These are phyloP conservation scores for Talaromyces sp. DNA, from an alignment of 2,329 filamentous ascomycete species.

Conservation along the genomic window DNA sequence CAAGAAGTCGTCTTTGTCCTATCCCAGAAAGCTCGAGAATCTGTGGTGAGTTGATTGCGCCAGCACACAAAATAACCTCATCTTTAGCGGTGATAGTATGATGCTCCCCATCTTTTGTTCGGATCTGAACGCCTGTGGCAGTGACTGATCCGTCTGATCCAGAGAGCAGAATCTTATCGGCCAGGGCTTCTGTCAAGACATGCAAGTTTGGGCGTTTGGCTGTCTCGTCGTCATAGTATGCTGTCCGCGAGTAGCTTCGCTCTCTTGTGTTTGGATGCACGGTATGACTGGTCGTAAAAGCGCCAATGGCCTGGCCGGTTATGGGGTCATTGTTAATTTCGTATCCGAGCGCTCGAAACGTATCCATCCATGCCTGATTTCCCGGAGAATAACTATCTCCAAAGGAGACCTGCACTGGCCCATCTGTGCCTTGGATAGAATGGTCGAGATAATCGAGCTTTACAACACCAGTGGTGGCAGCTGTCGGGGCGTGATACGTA, in stretches of 20 bases:
- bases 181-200: conserved; percentile 41
- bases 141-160: conserved; percentile 9
- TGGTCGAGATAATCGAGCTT: conserved; percentile 2
- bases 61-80: conserved; percentile 57
- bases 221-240: conserved; percentile 31
- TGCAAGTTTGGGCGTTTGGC: conserved; percentile 39
- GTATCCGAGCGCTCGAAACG: conserved; percentile 7
- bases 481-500: conserved; percentile 1
- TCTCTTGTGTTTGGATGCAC: conserved; percentile 25
- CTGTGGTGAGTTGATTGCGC: conserved; percentile 52
- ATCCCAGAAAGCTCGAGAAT: conserved; percentile 58
- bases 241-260: conserved; percentile 38
- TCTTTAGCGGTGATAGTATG: conserved; percentile 28
- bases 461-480: background rate
- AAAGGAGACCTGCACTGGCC: conserved; percentile 11
- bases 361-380: conserved; percentile 11
- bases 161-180: conserved; percentile 25
- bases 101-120: conserved; percentile 26
- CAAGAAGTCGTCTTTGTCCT: conserved; percentile 41
- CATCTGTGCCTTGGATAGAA: conserved; percentile 4
- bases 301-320: conserved; percentile 31
- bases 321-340: conserved; percentile 22
- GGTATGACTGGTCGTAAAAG: conserved; percentile 32
- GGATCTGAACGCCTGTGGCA: conserved; percentile 39
- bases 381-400: conserved; percentile 5